A percentile compares a stretch with the other conserved stretches of the same genome.
Evolutionary conservation across 2,329 filamentous ascomycete genomes (phyloP).

Genomic region (Incumbomyces lentus): DNA sequence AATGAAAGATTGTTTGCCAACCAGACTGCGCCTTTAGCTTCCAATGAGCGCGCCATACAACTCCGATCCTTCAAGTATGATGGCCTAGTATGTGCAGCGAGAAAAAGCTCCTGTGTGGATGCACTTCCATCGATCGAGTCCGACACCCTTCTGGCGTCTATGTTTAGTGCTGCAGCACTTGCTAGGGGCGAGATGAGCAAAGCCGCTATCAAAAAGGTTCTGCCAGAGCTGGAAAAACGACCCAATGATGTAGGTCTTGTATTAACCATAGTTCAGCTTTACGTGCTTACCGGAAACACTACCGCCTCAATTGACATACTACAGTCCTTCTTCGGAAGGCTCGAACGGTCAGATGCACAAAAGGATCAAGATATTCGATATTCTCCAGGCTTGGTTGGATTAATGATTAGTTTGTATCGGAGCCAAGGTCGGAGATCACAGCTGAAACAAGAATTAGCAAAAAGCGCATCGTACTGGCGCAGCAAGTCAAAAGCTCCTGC

Average conservation of each 20-base stretch:
- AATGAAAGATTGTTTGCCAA: slow-evolving; percentile 49
- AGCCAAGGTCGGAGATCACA: slow-evolving; percentile 62
- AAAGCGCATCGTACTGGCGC: slow-evolving; percentile 74
- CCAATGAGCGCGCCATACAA: slow-evolving; percentile 47
- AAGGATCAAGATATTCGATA: slow-evolving; percentile 61
- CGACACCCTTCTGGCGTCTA: slow-evolving; percentile 46
- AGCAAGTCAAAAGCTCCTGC: slow-evolving; percentile 47
- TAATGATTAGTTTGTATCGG: slow-evolving; percentile 69
- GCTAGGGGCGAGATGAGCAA: slow-evolving; percentile 51
- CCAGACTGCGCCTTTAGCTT: slow-evolving; percentile 44
- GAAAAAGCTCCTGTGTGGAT: slow-evolving; percentile 42
- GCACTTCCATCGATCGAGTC: slow-evolving; percentile 39
- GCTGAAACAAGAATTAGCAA: slow-evolving; percentile 62
- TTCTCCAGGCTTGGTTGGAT: slow-evolving; percentile 72
- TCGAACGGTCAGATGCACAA: slow-evolving; percentile 52
- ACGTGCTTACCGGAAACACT: slow-evolving; percentile 60
- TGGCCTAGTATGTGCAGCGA: slow-evolving; percentile 32
- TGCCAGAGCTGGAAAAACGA: slow-evolving; percentile 59
- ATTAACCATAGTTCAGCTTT: slow-evolving; percentile 71
- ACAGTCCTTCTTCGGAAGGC: slow-evolving; percentile 60
- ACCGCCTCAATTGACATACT: slow-evolving; percentile 65
- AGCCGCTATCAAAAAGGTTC: slow-evolving; percentile 57
- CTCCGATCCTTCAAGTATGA: slow-evolving; percentile 51
- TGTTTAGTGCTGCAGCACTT: slow-evolving; percentile 64
- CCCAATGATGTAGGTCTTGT: slow-evolving; percentile 72